Conservation (phyloP, 768 basidiomycete genomes). For the Termitomyces sp. region DNA sequence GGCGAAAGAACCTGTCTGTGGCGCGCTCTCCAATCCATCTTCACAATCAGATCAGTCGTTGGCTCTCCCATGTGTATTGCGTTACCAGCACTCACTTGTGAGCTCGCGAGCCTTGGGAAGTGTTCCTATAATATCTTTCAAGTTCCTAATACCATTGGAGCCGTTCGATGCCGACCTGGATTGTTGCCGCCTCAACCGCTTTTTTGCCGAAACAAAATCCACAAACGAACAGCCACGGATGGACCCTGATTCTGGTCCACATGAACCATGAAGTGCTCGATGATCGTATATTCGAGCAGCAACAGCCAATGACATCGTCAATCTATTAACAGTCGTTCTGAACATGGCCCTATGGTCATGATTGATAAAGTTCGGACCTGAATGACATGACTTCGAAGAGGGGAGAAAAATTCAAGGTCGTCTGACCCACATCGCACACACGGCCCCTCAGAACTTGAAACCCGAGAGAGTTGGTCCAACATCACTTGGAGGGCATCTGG, state of each 20-base stretch:
- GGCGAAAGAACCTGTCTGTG: not conserved
- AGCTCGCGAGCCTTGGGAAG: not conserved
- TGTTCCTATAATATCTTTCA: not conserved
- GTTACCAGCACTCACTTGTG: too few species aligned
- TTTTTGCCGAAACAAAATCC: too few species aligned
- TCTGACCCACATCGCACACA: not conserved
- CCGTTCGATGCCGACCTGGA: too few species aligned
- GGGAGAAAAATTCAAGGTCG: not conserved
- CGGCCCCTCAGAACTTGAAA: too few species aligned
- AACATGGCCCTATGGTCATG: not conserved
- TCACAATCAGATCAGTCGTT: not conserved
- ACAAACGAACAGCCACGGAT: too few species aligned
- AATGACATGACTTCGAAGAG: not conserved
- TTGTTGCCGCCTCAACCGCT: too few species aligned
- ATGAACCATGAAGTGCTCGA: too few species aligned
- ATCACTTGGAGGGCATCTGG: not conserved
- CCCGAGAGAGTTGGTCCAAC: not conserved
- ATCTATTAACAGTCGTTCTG: not conserved
- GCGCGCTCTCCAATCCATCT: not conserved
- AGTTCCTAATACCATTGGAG: not conserved
- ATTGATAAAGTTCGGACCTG: not conserved
- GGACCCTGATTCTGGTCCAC: too few species aligned
- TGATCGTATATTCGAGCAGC: too few species aligned
- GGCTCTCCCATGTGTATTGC: not conserved
- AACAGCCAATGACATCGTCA: too few species aligned